Evolutionary conservation across 768 basidiomycete genomes (phyloP).

Genomic region (Podaxis carcinomalis): DNA sequence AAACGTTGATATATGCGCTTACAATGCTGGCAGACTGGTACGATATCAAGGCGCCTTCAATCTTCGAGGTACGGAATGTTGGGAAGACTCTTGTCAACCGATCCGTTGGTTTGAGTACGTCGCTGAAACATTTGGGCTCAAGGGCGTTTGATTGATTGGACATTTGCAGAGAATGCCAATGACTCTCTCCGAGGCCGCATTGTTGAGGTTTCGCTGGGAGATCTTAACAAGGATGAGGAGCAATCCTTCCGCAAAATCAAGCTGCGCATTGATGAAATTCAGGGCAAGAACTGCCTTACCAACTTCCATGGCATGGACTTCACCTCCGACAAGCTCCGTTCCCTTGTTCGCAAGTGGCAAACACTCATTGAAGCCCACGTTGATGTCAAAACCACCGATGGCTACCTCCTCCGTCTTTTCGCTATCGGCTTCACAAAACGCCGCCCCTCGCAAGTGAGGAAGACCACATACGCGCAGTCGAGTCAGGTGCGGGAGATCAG

Average conservation of each 20-base stretch:
- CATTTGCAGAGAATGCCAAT: slow-evolving; percentile 84
- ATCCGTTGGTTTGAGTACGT: slow-evolving; percentile 96
- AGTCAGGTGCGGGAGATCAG: slow-evolving; percentile 95
- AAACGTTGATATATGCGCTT: neutral
- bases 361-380: slow-evolving; percentile 98
- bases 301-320: slow-evolving; percentile 99
- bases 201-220: slow-evolving; percentile 92
- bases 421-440: slow-evolving; percentile 99
- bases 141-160: slow-evolving; percentile 1
- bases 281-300: slow-evolving; percentile 99
- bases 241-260: slow-evolving; percentile 99
- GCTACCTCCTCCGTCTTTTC: slow-evolving; percentile 98
- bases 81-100: slow-evolving; percentile 99
- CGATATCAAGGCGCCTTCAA: slow-evolving; percentile 97
- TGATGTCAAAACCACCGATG: slow-evolving; percentile 98
- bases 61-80: slow-evolving; percentile 94
- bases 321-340: slow-evolving; percentile 99
- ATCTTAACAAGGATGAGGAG: slow-evolving; percentile 99
- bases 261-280: slow-evolving; percentile 92
- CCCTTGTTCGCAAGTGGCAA: slow-evolving; percentile 99
- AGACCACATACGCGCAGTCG: slow-evolving; percentile 97
- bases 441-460: slow-evolving; percentile 92
- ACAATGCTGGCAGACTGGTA: slow-evolving; percentile 79
- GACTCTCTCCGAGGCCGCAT: slow-evolving; percentile 98
- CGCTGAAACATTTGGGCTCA: neutral